phyloP scores from a whole-genome alignment of 2,329 filamentous ascomycete genomes.

The Didymella sp. region DNA sequence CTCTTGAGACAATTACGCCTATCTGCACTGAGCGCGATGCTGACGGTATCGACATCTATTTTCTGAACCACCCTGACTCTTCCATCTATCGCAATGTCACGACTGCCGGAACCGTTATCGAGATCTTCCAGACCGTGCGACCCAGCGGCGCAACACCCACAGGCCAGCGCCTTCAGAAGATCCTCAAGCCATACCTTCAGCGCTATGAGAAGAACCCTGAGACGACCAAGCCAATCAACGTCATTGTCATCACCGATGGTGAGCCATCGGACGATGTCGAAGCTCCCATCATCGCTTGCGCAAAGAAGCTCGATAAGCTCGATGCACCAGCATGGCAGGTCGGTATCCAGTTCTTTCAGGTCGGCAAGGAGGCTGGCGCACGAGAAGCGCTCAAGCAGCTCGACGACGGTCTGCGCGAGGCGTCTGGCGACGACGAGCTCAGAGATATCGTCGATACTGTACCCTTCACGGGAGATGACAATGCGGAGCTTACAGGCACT shows the following conservation, averaged over 20 bases:
- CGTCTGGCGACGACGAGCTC: conserved; percentile 61
- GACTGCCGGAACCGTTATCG: conserved; percentile 63
- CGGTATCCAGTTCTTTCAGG: conserved; percentile 95
- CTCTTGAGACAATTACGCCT: conserved; percentile 76
- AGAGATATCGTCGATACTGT: conserved; percentile 94
- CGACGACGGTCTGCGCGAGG: conserved; percentile 72
- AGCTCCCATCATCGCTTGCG: conserved; percentile 67
- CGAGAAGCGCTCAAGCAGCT: conserved; percentile 70
- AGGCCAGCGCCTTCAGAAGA: conserved; percentile 71
- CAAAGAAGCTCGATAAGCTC: conserved; percentile 72
- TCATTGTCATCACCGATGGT: conserved; percentile 94
- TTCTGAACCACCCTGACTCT: conserved; percentile 74
- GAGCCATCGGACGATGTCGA: conserved; percentile 80
- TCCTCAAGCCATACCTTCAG: conserved; percentile 75
- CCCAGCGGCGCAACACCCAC: conserved; percentile 77
- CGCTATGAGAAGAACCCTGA: conserved; percentile 59
- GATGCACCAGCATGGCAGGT: conserved; percentile 81
- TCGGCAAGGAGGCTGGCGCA: conserved; percentile 75
- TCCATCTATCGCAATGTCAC: conserved; percentile 71
- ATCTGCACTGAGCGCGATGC: conserved; percentile 80
- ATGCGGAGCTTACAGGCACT: conserved; percentile 67
- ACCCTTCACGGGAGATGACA: conserved; percentile 67
- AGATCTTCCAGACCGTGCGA: conserved; percentile 72
- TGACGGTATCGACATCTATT: conserved; percentile 90
- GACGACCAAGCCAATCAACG: conserved; percentile 77